Conservation (phyloP, 2,329 filamentous ascomycete species). For the Hymenoscyphus fructigenus region DNA sequence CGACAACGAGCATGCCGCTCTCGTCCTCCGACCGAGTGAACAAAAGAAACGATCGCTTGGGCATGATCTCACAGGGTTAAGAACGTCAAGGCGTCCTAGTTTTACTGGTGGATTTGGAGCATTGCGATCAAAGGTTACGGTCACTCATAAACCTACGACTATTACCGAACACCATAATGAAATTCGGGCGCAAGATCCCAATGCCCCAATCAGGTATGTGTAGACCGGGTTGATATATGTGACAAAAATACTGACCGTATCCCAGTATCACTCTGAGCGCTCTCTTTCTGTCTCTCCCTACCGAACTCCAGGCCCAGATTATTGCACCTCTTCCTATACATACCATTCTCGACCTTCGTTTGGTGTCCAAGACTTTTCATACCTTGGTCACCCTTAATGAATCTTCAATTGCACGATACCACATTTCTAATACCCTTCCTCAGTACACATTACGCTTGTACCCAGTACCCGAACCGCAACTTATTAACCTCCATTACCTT, state of each 20-base stretch:
- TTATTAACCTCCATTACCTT: conserved; percentile 58
- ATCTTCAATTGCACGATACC: conserved; percentile 59
- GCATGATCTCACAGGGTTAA: conserved; percentile 34
- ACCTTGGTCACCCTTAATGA: conserved; percentile 60
- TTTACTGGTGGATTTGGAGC: conserved; percentile 36
- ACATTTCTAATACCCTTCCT: conserved; percentile 59
- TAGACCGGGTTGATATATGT: not conserved
- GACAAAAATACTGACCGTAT: conserved; percentile 15
- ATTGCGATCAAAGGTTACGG: conserved; percentile 34
- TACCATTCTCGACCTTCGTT: conserved; percentile 58
- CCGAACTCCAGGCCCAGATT: conserved; percentile 63
- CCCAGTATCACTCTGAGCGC: conserved; percentile 49
- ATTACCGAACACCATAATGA: conserved; percentile 33
- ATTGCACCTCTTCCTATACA: conserved; percentile 59
- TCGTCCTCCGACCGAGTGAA: conserved; percentile 30
- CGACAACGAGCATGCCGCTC: conserved; percentile 25
- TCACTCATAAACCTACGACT: conserved; percentile 31
- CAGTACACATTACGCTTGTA: conserved; percentile 61
- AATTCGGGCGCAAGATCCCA: conserved; percentile 29
- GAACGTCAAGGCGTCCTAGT: conserved; percentile 35
- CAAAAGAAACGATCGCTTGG: conserved; percentile 37
- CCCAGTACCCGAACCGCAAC: conserved; percentile 47
- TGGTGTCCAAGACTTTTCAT: conserved; percentile 60
- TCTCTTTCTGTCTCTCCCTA: conserved; percentile 58
- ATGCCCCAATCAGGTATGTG: conserved; percentile 25